Percentiles rank a stretch among this genome's conserved stretches.
These are phyloP conservation scores for Priceomyces haplophilus DNA, from an alignment of 805 yeast species.

Conservation along the genomic window DNA sequence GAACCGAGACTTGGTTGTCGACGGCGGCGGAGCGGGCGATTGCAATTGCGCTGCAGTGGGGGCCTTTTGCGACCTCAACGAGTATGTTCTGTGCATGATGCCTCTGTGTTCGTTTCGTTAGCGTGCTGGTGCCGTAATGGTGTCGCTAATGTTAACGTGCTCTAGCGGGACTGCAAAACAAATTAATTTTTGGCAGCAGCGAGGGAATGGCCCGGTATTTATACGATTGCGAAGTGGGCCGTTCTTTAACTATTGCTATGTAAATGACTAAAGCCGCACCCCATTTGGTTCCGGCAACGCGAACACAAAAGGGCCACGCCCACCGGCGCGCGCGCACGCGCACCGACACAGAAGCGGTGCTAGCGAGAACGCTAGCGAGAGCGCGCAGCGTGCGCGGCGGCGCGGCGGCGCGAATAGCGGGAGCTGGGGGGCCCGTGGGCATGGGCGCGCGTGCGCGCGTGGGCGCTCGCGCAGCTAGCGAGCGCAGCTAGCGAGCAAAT, in stretches of 20 bases:
- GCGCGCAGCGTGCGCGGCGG: too few species aligned
- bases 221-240: background rate
- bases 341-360: too few species aligned
- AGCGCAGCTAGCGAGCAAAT: too few species aligned
- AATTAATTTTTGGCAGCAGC: too few species aligned
- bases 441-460: too few species aligned
- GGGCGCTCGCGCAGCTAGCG: too few species aligned
- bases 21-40: conserved; percentile 93
- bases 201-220: background rate
- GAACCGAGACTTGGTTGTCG: conserved; percentile 84
- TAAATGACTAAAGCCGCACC: conserved; percentile 6
- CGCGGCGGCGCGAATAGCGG: too few species aligned
- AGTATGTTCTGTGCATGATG: conserved; percentile 95
- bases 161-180: too few species aligned
- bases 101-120: background rate
- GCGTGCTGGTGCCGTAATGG: background rate
- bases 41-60: conserved; percentile 96
- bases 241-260: conserved; percentile 5
- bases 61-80: conserved; percentile 90
- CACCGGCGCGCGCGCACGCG: too few species aligned
- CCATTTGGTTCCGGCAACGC: background rate
- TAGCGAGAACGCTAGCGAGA: too few species aligned
- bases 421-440: too few species aligned
- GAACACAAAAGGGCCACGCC: too few species aligned
- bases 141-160: background rate